Conservation (phyloP, 345 rosid species). For the Clarkia xantiana region DNA sequence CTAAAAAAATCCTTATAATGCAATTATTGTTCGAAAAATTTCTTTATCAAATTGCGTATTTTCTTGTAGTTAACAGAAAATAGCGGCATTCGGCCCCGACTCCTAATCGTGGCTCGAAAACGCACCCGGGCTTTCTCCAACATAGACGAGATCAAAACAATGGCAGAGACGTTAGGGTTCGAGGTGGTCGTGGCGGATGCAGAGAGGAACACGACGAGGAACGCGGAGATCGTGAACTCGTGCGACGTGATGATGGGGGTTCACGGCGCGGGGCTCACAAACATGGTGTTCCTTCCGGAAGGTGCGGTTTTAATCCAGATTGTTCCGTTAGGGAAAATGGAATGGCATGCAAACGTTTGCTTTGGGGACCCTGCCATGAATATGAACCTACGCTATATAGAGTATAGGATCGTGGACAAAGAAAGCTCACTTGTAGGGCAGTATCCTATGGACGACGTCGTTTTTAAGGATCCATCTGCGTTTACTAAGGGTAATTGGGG, state of each 20-base stretch:
- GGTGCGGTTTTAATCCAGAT: conserved; percentile 59
- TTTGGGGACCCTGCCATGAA: conserved; percentile 42
- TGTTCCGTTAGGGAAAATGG: conserved; percentile 46
- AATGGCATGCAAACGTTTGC: conserved; percentile 29
- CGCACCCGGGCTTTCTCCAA: conserved; percentile 43
- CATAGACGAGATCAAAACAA: conserved; percentile 20
- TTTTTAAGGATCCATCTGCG: conserved; percentile 34
- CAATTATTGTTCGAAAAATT: no score
- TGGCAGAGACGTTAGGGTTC: conserved; percentile 35
- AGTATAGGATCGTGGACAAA: conserved; percentile 34
- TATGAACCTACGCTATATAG: conserved; percentile 59
- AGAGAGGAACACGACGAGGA: conserved; percentile 21
- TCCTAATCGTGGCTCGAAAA: conserved; percentile 45
- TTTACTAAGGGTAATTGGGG: conserved; percentile 47
- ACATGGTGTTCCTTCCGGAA: conserved; percentile 71
- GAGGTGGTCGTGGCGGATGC: conserved; percentile 45
- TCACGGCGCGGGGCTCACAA: conserved; percentile 81
- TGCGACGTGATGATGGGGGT: conserved; percentile 81
- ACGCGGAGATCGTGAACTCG: conserved; percentile 37
- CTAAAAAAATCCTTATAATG: no score
- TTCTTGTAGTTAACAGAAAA: no score
- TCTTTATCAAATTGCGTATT: no score
- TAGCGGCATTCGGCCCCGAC: conserved; percentile 26
- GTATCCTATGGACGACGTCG: conserved; percentile 39
- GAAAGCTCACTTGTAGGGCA: conserved; percentile 46